A percentile compares a stretch with the other conserved stretches of the same genome.
Conservation (phyloP, 495 filamentous ascomycete genomes). For the Tuber umbilicatum region DNA sequence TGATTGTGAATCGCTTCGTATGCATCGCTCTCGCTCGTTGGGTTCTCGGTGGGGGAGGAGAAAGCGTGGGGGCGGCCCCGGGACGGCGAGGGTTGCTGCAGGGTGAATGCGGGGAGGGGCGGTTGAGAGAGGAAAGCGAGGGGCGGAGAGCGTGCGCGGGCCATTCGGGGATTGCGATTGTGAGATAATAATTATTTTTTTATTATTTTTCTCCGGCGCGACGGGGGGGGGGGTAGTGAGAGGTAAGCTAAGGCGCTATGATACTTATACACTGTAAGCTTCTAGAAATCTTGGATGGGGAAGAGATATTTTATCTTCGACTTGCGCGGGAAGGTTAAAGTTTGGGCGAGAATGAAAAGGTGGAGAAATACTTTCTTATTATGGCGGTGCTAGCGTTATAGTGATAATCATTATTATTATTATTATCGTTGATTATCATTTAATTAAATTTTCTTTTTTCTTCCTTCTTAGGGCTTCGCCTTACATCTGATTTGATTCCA, state of each 20-base stretch:
- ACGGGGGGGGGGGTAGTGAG: neutral
- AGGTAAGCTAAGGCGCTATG: neutral
- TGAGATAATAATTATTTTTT: neutral
- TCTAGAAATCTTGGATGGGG: neutral
- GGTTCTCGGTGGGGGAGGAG: neutral
- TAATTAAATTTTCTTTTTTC: neutral
- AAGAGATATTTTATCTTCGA: neutral
- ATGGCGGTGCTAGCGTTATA: no score
- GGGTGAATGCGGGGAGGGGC: neutral
- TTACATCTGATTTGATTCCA: neutral
- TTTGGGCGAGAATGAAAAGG: neutral
- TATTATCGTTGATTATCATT: neutral
- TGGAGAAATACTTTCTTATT: neutral
- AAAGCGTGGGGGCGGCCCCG: neutral
- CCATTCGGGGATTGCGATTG: neutral
- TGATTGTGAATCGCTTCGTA: neutral
- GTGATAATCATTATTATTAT: neutral
- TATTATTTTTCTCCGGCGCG: neutral
- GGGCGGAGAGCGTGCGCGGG: neutral
- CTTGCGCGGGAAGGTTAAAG: neutral
- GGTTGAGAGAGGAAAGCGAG: neutral
- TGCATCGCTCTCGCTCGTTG: neutral
- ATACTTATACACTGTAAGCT: neutral
- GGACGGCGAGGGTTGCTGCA: neutral
- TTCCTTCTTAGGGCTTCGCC: neutral